Evolutionary conservation across 192 early-diverging fungal genomes (phyloP), one percentile per base, ranked within the genome.

Genomic region (Podila horticola): DNA sequence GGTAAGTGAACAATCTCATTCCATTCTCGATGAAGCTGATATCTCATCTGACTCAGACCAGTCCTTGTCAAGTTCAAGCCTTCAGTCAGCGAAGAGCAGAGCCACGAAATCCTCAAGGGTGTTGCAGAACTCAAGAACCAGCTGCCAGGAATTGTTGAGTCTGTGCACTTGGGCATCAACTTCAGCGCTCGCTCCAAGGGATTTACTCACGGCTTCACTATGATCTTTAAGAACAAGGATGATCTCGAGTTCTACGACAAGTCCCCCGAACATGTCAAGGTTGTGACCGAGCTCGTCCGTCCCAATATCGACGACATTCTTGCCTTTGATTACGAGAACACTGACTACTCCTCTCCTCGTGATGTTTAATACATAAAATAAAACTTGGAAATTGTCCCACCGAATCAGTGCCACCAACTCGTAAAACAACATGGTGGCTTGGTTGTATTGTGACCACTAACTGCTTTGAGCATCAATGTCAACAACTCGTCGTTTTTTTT

Each of bases 131-230:
- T 81, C 62, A 67, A 73, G 31, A 61, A 68, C 1, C 60, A 73
- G 48, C 62, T 81, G 31, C 70, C 77, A 36, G 48, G 28, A 10
- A 64, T 81, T 29, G 31, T 81, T 36, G 66, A 81, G n/a, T 81
- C 77, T 9, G 77, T 81, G 12, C 77, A 81, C 58, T 52, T 81
- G 20, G 77, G 77, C 10, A 26, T 49, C 71, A 81, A 81, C 65
- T 79, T 79, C 29, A 41, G 69, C 6, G 64, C 64, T 9, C 75
- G 69, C 28, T 55, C 45, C 50, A 68, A 81, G 58, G 77, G 77
- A 36, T 81, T 64, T 58, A 81, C 77, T 36, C 71, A 81, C 22
- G 70, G 62, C 60, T 81, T 81, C 62, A 81, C 77, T 24, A 81
- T 81, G 77, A 52, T 73, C 71, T 81, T 81, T 66, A 81, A 81